These are phyloP conservation scores for Cyberlindnera meyerae DNA, from an alignment of 805 yeast genomes.

Conservation along the genomic window DNA sequence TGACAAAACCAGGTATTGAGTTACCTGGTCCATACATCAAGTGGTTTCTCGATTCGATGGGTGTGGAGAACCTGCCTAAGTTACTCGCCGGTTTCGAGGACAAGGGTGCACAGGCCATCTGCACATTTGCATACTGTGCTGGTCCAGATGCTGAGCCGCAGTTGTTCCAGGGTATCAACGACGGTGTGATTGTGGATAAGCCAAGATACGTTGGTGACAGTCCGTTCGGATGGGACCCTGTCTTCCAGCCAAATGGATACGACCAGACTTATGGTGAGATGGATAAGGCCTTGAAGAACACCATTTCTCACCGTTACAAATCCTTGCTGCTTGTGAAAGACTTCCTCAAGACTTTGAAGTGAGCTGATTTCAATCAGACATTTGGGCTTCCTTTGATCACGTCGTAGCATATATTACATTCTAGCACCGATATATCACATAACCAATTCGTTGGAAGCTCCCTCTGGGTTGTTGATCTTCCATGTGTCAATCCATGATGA, in stretches of 20 bases:
- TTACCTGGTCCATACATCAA: slow-evolving; percentile 95
- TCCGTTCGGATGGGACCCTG: slow-evolving; percentile 91
- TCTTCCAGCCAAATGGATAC: slow-evolving; percentile 78
- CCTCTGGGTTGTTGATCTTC: slow-evolving; percentile 60
- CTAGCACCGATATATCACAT: slow-evolving; percentile 8
- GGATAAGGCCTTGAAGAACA: slow-evolving; percentile 70
- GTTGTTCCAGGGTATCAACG: slow-evolving; percentile 79
- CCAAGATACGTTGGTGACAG: slow-evolving; percentile 60
- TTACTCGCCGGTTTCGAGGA: slow-evolving; percentile 79
- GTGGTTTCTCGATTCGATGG: slow-evolving; percentile 81
- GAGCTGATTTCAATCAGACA: too few relatives aligned
- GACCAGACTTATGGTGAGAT: slow-evolving; percentile 83
- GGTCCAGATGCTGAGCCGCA: slow-evolving; percentile 71
- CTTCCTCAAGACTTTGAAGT: slow-evolving; percentile 34
- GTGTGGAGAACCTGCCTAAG: slow-evolving; percentile 70
- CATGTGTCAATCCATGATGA: slow-evolving; percentile 71
- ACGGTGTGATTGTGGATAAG: slow-evolving; percentile 67
- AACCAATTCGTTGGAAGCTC: slow-evolving; percentile 46
- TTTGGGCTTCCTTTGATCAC: too few relatives aligned
- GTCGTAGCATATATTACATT: too few relatives aligned
- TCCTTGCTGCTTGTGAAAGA: slow-evolving; percentile 72
- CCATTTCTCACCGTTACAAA: slow-evolving; percentile 80
- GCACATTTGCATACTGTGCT: slow-evolving; percentile 88
- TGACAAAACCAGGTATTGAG: slow-evolving; percentile 45
- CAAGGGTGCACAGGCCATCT: slow-evolving; percentile 80